Evolutionary conservation across 2,329 filamentous ascomycete species (phyloP), one percentile per base, ranked within the genome.

Genomic region (Amylocarpus encephaloides): DNA sequence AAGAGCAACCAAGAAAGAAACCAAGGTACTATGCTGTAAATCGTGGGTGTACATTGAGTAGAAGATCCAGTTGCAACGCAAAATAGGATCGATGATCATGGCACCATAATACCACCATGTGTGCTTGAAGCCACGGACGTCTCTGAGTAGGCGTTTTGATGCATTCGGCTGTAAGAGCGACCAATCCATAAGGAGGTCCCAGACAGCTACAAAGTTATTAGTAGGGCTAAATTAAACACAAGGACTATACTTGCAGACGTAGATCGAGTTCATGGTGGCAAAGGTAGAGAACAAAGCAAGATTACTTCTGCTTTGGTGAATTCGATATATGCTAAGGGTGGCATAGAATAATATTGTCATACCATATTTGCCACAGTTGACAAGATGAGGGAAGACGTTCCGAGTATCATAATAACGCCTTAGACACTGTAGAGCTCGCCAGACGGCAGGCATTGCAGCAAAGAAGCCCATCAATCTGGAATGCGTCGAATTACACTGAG

Each of bases 121-220:
- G 11, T 76, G 75, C 64, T 92, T 92, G 61, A 93, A 86, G 0
- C 85, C 90, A 0, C 93, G 76, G 7, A 87, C 84, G 51, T 92
- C 81, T 6, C 93, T 85, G 10, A 96, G 78, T 43, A 83, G 75
- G 1, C 72, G 77, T 57, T 86, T 74, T 10, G 79, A 78, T 0
- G 87, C 80, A 49, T 84, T 80, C 0, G 85, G 77, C 60, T 96
- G 90, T 2, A 92, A 77, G n/a, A 96, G 75, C 51, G 86, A 93
- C 77, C 93, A 97, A 67, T 98, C 93, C 87, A 97, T 96, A 57
- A 89, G 82, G 1, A 98, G 71, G 65, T 98, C 93, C 93, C 93
- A 98, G 38, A 95, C 78, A 9, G 84, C 81, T 83, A 48, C 3
- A 7, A 16, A 41, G 30, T 45, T 35, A 34, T 54, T 39, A 49